These are phyloP conservation scores for Nemania sp. DNA, from an alignment of 2,329 filamentous ascomycete species.

Conservation along the genomic window DNA sequence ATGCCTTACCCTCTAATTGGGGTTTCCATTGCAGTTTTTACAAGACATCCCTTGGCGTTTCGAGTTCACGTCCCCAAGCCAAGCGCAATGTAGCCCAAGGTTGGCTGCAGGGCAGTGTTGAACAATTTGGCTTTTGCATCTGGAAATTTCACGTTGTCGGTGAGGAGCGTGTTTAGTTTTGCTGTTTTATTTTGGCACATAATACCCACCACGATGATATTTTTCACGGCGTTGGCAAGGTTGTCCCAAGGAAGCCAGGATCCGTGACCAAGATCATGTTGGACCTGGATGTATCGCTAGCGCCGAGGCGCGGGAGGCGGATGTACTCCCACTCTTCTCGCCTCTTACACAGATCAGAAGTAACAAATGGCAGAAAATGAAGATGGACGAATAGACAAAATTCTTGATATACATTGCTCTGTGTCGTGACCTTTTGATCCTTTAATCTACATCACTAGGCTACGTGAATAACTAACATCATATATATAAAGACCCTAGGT, in stretches of 20 bases:
- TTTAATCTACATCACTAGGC: not conserved
- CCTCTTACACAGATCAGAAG: conserved; percentile 22
- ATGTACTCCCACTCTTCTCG: conserved; percentile 5
- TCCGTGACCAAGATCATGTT: conserved; percentile 22
- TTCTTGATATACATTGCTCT: conserved; percentile 6
- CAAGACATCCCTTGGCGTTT: conserved; percentile 20
- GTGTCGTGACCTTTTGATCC: not conserved
- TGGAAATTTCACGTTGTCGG: conserved; percentile 23
- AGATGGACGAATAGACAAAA: conserved; percentile 35
- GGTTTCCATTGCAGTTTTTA: conserved; percentile 2
- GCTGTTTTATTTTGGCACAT: conserved; percentile 38
- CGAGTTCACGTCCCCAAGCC: conserved; percentile 7
- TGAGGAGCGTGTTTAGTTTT: conserved; percentile 23
- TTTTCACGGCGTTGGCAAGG: conserved; percentile 35
- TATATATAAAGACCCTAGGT: conserved; percentile 57
- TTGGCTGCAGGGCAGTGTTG: conserved; percentile 7
- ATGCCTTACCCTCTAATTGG: not conserved
- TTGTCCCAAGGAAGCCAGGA: conserved; percentile 26
- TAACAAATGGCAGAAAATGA: conserved; percentile 26
- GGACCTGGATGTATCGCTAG: conserved; percentile 16
- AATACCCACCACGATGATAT: conserved; percentile 46
- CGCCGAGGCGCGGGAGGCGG: conserved; percentile 19
- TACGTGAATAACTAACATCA: not conserved
- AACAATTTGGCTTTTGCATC: conserved; percentile 28
- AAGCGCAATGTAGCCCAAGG: conserved; percentile 1